A percentile compares a stretch with the other conserved stretches of the same genome.
phyloP scores from a whole-genome alignment of 2,329 filamentous ascomycete species.

The Botryosphaeria dothidea region DNA sequence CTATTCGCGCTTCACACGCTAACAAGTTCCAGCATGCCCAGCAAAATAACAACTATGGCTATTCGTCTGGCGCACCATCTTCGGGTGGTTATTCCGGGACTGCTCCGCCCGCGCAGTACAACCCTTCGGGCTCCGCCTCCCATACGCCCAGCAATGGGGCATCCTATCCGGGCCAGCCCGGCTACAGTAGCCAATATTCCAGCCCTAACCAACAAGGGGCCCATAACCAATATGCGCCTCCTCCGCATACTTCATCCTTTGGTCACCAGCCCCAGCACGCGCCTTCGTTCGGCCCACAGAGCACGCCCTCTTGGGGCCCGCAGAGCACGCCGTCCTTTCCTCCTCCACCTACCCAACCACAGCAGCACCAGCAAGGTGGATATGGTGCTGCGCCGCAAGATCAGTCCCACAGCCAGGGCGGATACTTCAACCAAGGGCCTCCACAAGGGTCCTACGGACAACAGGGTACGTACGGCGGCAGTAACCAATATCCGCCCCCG shows the following conservation, averaged over 20 bases:
- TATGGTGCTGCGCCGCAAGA: slow-evolving; percentile 1
- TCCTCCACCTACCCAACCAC: slow-evolving; percentile 9
- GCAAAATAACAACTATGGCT: slow-evolving; percentile 59
- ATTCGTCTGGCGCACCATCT: slow-evolving; percentile 56
- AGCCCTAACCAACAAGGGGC: neutral
- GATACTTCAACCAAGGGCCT: slow-evolving; percentile 8
- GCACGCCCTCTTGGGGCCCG: neutral
- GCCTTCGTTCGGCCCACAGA: slow-evolving; percentile 14
- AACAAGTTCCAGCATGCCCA: slow-evolving; percentile 8
- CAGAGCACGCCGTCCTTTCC: slow-evolving; percentile 8
- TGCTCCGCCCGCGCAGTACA: slow-evolving; percentile 63
- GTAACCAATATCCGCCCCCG: neutral
- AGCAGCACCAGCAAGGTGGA: slow-evolving; percentile 6
- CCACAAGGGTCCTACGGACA: slow-evolving; percentile 2
- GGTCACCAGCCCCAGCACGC: slow-evolving; percentile 2
- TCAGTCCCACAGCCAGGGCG: neutral
- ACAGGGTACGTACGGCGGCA: neutral
- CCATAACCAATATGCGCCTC: slow-evolving; percentile 30
- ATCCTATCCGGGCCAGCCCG: slow-evolving; percentile 16
- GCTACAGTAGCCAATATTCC: slow-evolving; percentile 6
- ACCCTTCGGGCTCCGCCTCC: slow-evolving; percentile 11
- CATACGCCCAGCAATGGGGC: slow-evolving; percentile 10
- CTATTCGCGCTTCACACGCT: neutral
- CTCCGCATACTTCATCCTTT: neutral
- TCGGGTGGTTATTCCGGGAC: slow-evolving; percentile 61